Evolutionary conservation across 805 yeast species (phyloP), one percentile per base, ranked within the genome.

Genomic region (Barnettozyma botsteinii): DNA sequence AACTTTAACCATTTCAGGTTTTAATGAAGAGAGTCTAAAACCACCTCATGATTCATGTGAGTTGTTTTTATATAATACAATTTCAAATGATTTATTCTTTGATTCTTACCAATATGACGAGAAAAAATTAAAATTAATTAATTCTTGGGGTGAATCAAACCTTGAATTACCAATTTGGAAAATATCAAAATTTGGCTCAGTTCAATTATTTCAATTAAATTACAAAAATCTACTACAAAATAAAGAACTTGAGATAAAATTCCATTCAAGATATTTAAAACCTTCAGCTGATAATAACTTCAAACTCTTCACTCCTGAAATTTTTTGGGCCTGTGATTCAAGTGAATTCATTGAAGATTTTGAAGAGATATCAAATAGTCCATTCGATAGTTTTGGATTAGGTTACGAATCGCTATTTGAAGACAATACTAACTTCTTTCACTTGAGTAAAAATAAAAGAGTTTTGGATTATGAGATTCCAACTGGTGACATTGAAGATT

Each of bases 161-260:
- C 57, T 77, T 19, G 84, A 77, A 48, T 65, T 67, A 25, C 84
- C 84, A 5, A 69, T 61, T 25, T 78, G 77, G 67, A 59, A 60
- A 22, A 62, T 64, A 7, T 43, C 49, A 3, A 50, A 61, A 19
- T 71, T 70, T 68, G 81, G 81, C 2, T 67, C 77, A 4, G 62
- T 66, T 32, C 66, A 67, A 17, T 50, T 77, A 17, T 60, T 74
- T 24, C 60, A 59, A 33, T 42, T 70, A 12, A 23, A 35, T 5
- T 21, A 8, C 17, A 23, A 25, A 7, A 7, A 10, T 13, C 8
- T 48, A n/a, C 43, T 49, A 12, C 35, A 43, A 17, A 29, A 45
- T 20, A 38, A 53, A 18, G 49, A 51, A 5, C 49, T 65, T 28
- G 67, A 60, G 18, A 53, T 77, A 7, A 70, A 70, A 7, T 51